phyloP scores from a whole-genome alignment of 73 alveolate species.

The Uronychia setigera region DNA sequence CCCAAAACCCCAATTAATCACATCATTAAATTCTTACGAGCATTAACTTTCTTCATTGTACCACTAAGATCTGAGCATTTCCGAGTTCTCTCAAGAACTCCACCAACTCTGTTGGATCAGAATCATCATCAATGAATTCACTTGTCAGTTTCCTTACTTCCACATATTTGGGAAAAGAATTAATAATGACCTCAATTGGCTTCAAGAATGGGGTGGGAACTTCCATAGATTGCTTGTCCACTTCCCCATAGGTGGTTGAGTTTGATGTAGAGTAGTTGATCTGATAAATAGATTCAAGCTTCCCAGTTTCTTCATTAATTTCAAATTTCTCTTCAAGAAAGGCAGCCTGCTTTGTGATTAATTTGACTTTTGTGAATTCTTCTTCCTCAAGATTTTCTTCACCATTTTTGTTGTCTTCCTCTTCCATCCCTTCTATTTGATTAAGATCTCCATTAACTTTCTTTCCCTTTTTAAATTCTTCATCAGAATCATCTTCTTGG shows the following conservation, averaged over 20 bases:
- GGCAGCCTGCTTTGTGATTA: not conserved
- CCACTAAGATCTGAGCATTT: no score
- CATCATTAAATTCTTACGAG: not conserved
- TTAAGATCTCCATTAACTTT: not conserved
- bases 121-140: not conserved
- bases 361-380: not conserved
- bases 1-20: not conserved
- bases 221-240: not conserved
- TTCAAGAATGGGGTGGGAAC: not conserved
- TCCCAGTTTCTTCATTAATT: not conserved
- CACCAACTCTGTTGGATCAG: no score
- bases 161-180: conserved; percentile 2
- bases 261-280: conserved; percentile 1
- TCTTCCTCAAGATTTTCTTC: not conserved
- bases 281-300: not conserved
- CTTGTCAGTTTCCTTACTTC: not conserved
- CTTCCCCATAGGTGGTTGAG: not conserved
- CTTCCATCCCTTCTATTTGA: not conserved
- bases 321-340: not conserved
- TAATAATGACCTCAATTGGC: not conserved
- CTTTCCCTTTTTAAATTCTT: not conserved
- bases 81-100: no score
- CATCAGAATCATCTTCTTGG: not conserved
- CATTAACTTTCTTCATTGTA: not conserved
- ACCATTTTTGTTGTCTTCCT: not conserved